Evolutionary conservation across 495 filamentous ascomycete genomes (phyloP).

Genomic region (Glonium stellatum): DNA sequence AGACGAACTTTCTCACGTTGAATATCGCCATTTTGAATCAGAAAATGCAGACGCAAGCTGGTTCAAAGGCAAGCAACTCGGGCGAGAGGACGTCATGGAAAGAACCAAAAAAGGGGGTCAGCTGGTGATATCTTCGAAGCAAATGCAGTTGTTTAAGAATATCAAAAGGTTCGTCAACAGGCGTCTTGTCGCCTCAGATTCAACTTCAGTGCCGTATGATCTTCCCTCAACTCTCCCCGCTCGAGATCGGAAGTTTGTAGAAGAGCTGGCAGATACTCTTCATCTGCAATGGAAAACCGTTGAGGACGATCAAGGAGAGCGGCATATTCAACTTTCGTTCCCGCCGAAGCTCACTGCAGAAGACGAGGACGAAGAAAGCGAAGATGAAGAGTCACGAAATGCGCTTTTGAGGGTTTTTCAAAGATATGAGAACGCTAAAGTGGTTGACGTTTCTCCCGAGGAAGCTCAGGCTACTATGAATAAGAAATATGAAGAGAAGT

Average conservation of each 20-base stretch:
- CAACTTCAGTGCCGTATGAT: conserved; percentile 50
- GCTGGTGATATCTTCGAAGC: conserved; percentile 68
- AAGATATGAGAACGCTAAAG: conserved; percentile 81
- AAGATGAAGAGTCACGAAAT: conserved; percentile 78
- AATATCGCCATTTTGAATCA: conserved; percentile 84
- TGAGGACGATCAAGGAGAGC: conserved; percentile 68
- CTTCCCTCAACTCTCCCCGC: conserved; percentile 70
- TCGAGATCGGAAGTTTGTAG: conserved; percentile 82
- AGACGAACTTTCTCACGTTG: conserved; percentile 74
- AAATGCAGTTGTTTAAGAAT: conserved; percentile 72
- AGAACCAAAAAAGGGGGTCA: conserved; percentile 55
- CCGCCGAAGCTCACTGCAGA: conserved; percentile 44
- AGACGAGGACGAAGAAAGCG: conserved; percentile 50
- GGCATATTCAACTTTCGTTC: conserved; percentile 69
- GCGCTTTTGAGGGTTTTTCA: conserved; percentile 78
- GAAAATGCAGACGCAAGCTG: conserved; percentile 84
- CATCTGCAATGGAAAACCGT: conserved; percentile 76
- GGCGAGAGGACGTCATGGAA: conserved; percentile 53
- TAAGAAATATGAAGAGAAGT: conserved; percentile 77
- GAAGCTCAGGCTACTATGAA: conserved; percentile 71
- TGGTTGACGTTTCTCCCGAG: conserved; percentile 70
- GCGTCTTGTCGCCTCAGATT: conserved; percentile 40
- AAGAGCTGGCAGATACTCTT: conserved; percentile 76
- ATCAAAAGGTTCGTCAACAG: conserved; percentile 75
- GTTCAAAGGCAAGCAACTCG: conserved; percentile 77